Evolutionary conservation across 768 basidiomycete genomes (phyloP), one percentile per base, ranked within the genome.

Genomic region (Amanita subjunquillea): DNA sequence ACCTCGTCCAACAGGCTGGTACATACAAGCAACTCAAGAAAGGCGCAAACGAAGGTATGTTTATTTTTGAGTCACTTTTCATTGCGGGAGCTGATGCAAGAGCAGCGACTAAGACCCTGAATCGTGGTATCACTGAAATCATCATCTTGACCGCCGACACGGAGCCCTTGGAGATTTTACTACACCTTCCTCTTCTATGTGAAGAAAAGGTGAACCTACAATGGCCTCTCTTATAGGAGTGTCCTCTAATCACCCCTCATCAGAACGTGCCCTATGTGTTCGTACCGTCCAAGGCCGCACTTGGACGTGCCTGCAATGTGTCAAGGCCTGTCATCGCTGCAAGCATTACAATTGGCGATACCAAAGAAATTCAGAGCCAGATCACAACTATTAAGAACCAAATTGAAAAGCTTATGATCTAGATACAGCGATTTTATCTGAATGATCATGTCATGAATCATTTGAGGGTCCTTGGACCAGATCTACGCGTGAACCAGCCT

Each of bases 21-120:
- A 87, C 93, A 69, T 96, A 95, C 76, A 97, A 97, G 72, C 94
- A 97, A 69, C 73, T 97, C 45, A 98, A 97, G 74, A 97, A 97
- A 74, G 95, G 96, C 56, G 96, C 96, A 40, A 99, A 99, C 70
- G 96, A 99, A 80, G 89, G 91, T 89, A 46, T 34, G 75, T 62
- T 37, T 15, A 27, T 9, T n/a, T 48, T 30, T n/a, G n/a, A 2
- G 13, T 25, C 25, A 22, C 2, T 10, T 27, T 50, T 22, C 12
- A 34, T 51, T 50, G 44, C 44, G 13, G 50, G 22, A 23, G 48
- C 57, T 59, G 49, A 58, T 53, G 36, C 52, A 22, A 53, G 39
- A 46, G 32, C 61, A 92, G 93, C 94, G 42, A 99, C 96, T 59
- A 99, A 99, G 75, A 96, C 93, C 17, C 80, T 97, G 57, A 97